Conservation (phyloP, 75 land plant genomes). For the Cupressus sempervirens region DNA sequence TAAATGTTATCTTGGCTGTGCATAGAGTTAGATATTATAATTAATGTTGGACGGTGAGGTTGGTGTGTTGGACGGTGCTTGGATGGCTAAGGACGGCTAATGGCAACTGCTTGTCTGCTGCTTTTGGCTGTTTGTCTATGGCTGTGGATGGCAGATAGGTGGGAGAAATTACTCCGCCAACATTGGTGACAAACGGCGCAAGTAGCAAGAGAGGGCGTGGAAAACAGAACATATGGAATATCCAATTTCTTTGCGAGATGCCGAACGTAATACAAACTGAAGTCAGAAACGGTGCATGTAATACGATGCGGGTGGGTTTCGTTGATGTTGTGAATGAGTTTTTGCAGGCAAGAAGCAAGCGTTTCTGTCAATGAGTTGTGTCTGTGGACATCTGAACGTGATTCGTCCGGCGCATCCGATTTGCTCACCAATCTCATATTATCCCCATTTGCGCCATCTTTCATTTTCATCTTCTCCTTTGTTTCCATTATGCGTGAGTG, state of each 20-base stretch:
- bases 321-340: neutral
- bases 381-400: neutral
- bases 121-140: too few relatives aligned
- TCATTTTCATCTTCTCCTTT: neutral
- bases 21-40: too few relatives aligned
- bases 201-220: neutral
- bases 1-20: too few relatives aligned
- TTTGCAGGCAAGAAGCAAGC: neutral
- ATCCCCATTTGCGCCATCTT: neutral
- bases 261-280: neutral
- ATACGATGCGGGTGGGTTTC: neutral
- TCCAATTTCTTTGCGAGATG: neutral
- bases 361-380: neutral
- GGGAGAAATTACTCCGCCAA: too few relatives aligned
- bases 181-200: neutral
- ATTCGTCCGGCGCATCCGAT: neutral
- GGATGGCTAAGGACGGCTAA: too few relatives aligned
- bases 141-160: too few relatives aligned
- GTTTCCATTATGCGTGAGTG: constrained; percentile 10
- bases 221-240: neutral
- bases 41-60: too few relatives aligned
- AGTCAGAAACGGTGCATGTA: neutral
- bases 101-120: too few relatives aligned
- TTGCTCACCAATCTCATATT: neutral
- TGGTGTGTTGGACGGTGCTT: too few relatives aligned